Evolutionary conservation across 2,329 filamentous ascomycete genomes (phyloP).

Genomic region (Ophiobolus disseminans): DNA sequence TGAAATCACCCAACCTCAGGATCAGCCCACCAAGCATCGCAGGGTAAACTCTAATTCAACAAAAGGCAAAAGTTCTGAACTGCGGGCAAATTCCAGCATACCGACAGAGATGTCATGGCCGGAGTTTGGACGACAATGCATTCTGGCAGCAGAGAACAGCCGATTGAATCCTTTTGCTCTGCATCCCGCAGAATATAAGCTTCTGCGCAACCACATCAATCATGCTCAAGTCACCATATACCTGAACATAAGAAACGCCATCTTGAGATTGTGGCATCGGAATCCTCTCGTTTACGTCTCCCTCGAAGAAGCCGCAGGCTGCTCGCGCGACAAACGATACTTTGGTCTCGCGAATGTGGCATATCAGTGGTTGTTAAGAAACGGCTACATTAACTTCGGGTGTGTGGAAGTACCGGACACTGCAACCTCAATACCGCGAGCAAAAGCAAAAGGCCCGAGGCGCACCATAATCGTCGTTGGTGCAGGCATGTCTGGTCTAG

Average conservation of each 20-base stretch:
- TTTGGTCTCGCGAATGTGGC: constrained; percentile 88
- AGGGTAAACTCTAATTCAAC: constrained; percentile 23
- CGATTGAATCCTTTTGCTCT: constrained; percentile 88
- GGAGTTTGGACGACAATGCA: constrained; percentile 90
- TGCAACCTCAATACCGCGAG: constrained; percentile 42
- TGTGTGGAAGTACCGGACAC: constrained; percentile 75
- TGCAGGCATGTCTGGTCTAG: constrained; percentile 91
- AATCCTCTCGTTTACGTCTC: constrained; percentile 85
- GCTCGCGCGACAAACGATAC: constrained; percentile 85
- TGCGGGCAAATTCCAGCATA: constrained; percentile 77
- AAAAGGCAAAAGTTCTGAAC: constrained; percentile 34
- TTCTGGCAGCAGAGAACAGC: constrained; percentile 86
- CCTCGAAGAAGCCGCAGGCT: constrained; percentile 85
- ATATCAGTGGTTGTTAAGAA: constrained; percentile 88
- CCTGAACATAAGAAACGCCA: constrained; percentile 93
- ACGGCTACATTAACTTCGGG: constrained; percentile 96
- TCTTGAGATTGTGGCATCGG: constrained; percentile 85
- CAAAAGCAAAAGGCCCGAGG: constrained; percentile 56
- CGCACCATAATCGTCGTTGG: constrained; percentile 87
- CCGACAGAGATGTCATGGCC: constrained; percentile 73
- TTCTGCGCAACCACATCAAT: constrained; percentile 82
- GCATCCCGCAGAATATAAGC: constrained; percentile 81
- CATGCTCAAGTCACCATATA: constrained; percentile 92
- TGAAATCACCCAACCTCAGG: constrained; percentile 36
- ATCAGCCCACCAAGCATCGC: constrained; percentile 24